phyloP scores from a whole-genome alignment of 2,329 filamentous ascomycete genomes.

The Colletotrichum higginsianum region DNA sequence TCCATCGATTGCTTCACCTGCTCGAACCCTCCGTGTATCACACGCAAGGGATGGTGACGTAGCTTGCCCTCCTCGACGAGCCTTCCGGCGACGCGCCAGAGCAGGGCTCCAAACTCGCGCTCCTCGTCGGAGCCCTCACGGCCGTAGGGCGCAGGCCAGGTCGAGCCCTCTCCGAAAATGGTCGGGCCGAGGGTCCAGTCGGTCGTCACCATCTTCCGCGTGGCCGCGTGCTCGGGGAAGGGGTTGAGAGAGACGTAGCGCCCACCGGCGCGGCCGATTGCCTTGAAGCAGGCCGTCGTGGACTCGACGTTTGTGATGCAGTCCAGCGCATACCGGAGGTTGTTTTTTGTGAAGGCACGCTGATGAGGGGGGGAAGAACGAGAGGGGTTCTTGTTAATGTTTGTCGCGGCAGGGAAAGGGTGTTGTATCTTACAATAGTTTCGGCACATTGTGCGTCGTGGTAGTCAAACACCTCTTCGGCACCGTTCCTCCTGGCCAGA shows the following conservation, averaged over 20 bases:
- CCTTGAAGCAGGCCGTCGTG: slow-evolving; percentile 46
- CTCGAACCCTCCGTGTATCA: not conserved
- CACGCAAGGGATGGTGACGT: slow-evolving; percentile 36
- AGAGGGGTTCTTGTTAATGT: too few relatives aligned
- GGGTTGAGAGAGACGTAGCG: slow-evolving; percentile 45
- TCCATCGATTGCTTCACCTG: not conserved
- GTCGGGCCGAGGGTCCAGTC: slow-evolving; percentile 49
- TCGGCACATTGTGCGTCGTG: slow-evolving; percentile 51
- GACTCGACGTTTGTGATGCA: slow-evolving; percentile 52
- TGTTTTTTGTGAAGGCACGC: slow-evolving; percentile 41
- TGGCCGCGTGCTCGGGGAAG: not conserved
- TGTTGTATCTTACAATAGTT: not conserved
- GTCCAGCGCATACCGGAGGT: slow-evolving; percentile 54
- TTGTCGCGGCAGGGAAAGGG: too few relatives aligned
- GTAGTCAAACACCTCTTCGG: slow-evolving; percentile 59
- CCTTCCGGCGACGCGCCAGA: slow-evolving; percentile 31
- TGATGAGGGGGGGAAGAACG: not conserved
- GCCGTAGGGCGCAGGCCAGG: slow-evolving; percentile 45
- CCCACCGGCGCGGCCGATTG: slow-evolving; percentile 45
- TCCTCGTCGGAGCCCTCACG: slow-evolving; percentile 26
- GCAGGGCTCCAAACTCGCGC: slow-evolving; percentile 27
- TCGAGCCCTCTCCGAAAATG: slow-evolving; percentile 47
- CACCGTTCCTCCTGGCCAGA: slow-evolving; percentile 51
- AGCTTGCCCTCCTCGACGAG: slow-evolving; percentile 38
- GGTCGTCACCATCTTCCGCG: slow-evolving; percentile 43